Evolutionary conservation across 2,329 filamentous ascomycete genomes (phyloP), one percentile per base, ranked within the genome.

Genomic region (Colletotrichum paranaense): DNA sequence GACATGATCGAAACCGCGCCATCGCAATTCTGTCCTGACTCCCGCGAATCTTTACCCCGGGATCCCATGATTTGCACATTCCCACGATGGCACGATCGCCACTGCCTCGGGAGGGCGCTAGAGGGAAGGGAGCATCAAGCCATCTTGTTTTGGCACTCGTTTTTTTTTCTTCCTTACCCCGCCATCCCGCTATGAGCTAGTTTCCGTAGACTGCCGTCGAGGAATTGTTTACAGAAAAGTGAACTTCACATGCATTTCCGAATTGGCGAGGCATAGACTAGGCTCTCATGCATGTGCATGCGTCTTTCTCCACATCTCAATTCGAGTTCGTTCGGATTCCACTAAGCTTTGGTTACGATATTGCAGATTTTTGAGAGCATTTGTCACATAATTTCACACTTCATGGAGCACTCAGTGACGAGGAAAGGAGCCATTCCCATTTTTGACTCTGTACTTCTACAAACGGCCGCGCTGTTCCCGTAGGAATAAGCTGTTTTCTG

Each of bases 391-490:
- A 32, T 9, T 9, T 9, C 46, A 9, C 24, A 5, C n/a, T 42
- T 42, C 7, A 16, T 7, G 6, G 5, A 9, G 14, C 32, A 12
- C 22, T 30, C 28, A 49, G 55, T 32, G 42, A 56, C 35, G 30
- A 64, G 56, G 49, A 64, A 64, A 42, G 24, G 67, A 70, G 70
- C 56, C 70, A 70, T 30, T 62, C 46, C 52, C 55, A 70, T 69
- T 60, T 56, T 64, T 70, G 70, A 65, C 59, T 73, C 53, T 56
- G 56, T 70, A 62, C 32, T 65, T 73, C 70, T 73, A 73, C 70
- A 73, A 52, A 73, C 60, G 46, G 70, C 67, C 70, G 62, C 55
- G 70, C 66, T 65, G 55, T 73, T 73, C 62, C 70, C 59, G 38
- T 57, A 4, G 66, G 70, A 70, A 42, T 42, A 55, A 69, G 67